Evolutionary conservation across 192 early-diverging fungal species (phyloP).

Genomic region (Gonapodya sp.): DNA sequence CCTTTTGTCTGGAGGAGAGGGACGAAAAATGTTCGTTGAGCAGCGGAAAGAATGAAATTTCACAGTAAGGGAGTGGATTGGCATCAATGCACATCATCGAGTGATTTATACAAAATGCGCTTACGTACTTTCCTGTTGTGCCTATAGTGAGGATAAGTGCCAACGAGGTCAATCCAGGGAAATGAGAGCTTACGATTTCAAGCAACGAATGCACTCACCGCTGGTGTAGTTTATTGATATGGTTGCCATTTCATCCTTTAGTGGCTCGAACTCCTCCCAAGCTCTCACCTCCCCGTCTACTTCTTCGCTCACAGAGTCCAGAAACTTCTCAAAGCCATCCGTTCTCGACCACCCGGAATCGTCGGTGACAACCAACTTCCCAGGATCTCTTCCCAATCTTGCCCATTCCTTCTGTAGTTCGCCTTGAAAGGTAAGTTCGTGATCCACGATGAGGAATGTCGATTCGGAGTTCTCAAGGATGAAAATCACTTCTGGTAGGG

Average conservation of each 20-base stretch:
- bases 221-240: slow-evolving; percentile 45
- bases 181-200: not conserved
- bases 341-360: not conserved
- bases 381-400: not conserved
- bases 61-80: too few relatives aligned
- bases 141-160: slow-evolving; percentile 15
- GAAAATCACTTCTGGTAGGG: slow-evolving; percentile 39
- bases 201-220: not conserved
- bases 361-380: not conserved
- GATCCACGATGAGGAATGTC: slow-evolving; percentile 37
- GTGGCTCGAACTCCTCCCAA: slow-evolving; percentile 34
- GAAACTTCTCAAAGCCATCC: slow-evolving; percentile 40
- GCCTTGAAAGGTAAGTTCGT: slow-evolving; percentile 19
- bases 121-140: slow-evolving; percentile 33
- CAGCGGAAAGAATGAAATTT: not conserved
- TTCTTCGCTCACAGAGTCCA: slow-evolving; percentile 12
- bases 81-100: too few relatives aligned
- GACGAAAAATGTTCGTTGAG: not conserved
- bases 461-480: slow-evolving; percentile 41
- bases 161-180: not conserved
- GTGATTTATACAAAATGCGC: too few relatives aligned
- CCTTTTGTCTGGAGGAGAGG: slow-evolving; percentile 28
- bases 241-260: slow-evolving; percentile 31
- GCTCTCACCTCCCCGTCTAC: slow-evolving; percentile 21
- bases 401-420: not conserved